Evolutionary conservation across 257 asterid genomes (phyloP).

Genomic region (Petunia secreta): DNA sequence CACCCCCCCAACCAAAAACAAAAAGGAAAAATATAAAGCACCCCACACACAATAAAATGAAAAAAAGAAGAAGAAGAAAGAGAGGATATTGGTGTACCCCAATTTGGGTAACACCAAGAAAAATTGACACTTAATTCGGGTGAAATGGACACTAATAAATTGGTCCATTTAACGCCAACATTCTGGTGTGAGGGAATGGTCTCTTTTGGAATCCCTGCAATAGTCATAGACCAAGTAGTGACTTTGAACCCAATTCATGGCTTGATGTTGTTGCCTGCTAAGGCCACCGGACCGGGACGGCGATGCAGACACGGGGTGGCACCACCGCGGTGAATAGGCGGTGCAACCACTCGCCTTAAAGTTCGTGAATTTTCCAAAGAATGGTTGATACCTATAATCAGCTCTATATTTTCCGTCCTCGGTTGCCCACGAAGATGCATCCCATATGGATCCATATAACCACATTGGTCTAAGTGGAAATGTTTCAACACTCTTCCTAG

Average conservation of each 20-base stretch:
- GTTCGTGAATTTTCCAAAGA: conserved; percentile 64
- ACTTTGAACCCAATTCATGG: conserved; percentile 78
- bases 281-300: conserved; percentile 70
- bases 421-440: conserved; percentile 94
- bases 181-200: conserved; percentile 81
- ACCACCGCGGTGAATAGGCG: conserved; percentile 66
- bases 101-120: not conserved
- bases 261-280: conserved; percentile 52
- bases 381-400: conserved; percentile 82
- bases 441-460: conserved; percentile 96
- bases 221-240: conserved; percentile 68
- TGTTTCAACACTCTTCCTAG: conserved; percentile 59
- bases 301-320: conserved; percentile 73
- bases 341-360: conserved; percentile 85
- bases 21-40: no score
- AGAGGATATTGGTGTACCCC: not conserved
- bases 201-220: conserved; percentile 74
- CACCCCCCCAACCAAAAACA: not conserved
- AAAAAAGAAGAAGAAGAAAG: not conserved
- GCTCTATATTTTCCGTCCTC: conserved; percentile 82
- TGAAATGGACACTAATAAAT: not conserved
- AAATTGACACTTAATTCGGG: not conserved
- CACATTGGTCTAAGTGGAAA: conserved; percentile 95
- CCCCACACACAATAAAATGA: not conserved
- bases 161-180: conserved; percentile 47